Percentiles rank a stretch among this genome's conserved stretches.
phyloP scores from a whole-genome alignment of 306 rosid genomes.

The Trichosanthes cucumerina region DNA sequence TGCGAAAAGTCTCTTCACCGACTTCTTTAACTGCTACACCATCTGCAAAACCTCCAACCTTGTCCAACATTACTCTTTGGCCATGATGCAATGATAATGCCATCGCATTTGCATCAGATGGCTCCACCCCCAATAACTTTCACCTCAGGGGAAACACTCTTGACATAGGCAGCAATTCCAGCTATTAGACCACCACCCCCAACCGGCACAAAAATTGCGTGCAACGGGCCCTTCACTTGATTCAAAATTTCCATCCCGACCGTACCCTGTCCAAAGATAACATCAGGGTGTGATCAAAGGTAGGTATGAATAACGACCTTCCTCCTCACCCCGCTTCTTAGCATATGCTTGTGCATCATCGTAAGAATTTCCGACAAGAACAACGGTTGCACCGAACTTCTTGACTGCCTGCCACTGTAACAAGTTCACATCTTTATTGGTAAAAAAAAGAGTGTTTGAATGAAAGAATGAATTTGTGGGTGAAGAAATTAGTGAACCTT shows the following conservation, averaged over 20 bases:
- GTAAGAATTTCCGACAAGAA: constrained; percentile 78
- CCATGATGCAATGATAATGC: constrained; percentile 82
- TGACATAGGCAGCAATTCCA: constrained; percentile 93
- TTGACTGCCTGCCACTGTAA: constrained; percentile 80
- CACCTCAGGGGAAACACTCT: constrained; percentile 89
- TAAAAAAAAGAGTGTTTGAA: neutral
- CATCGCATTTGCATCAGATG: constrained; percentile 90
- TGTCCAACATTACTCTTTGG: constrained; percentile 64
- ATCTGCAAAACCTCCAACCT: constrained; percentile 93
- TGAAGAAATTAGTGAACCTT: constrained; percentile 36
- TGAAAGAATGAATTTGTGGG: neutral
- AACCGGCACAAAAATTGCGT: constrained; percentile 90
- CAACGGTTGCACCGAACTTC: constrained; percentile 74
- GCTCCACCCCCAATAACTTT: constrained; percentile 91
- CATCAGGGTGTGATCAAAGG: constrained; percentile 95
- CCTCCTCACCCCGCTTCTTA: constrained; percentile 55
- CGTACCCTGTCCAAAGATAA: constrained; percentile 89
- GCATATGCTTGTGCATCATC: constrained; percentile 95
- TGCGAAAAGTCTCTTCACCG: constrained; percentile 82
- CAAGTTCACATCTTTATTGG: constrained; percentile 3
- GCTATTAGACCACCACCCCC: constrained; percentile 98
- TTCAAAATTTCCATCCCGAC: constrained; percentile 90
- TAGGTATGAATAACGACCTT: constrained; percentile 69
- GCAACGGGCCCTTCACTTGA: constrained; percentile 50
- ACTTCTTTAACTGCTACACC: constrained; percentile 99